Evolutionary conservation across 2,329 filamentous ascomycete genomes (phyloP).

Genomic region (Sarocladium kiliense): DNA sequence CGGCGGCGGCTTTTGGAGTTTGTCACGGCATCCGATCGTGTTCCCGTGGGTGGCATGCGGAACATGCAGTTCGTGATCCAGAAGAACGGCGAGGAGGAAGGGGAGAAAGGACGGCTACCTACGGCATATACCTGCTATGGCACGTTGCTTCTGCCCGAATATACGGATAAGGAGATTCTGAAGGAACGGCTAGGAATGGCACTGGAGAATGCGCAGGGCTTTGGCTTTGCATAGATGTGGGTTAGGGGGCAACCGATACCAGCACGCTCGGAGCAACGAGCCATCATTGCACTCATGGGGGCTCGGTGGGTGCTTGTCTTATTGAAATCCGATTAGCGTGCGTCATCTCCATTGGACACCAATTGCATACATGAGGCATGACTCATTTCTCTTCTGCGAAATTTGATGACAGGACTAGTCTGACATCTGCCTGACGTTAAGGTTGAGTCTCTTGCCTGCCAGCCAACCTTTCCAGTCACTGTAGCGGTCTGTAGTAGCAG

Average conservation of each 20-base stretch:
- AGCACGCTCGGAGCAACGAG: too few species aligned
- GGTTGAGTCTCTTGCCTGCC: constrained; percentile 77
- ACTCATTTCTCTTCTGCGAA: too few species aligned
- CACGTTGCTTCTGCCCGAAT: constrained; percentile 79
- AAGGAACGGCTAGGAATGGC: constrained; percentile 75
- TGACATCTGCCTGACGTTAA: constrained; percentile 89
- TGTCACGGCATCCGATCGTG: constrained; percentile 85
- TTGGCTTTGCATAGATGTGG: constrained; percentile 66
- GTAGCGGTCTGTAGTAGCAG: constrained; percentile 47
- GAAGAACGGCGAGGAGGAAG: constrained; percentile 62
- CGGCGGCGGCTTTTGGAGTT: constrained; percentile 81
- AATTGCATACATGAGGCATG: too few species aligned
- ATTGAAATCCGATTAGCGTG: too few species aligned
- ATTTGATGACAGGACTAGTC: too few species aligned
- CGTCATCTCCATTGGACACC: too few species aligned
- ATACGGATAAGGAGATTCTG: constrained; percentile 64
- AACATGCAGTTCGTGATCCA: constrained; percentile 82
- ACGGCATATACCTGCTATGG: constrained; percentile 94
- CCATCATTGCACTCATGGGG: too few species aligned
- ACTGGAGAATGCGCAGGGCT: constrained; percentile 81
- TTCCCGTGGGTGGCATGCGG: constrained; percentile 80
- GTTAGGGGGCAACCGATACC: too few species aligned
- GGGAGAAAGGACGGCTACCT: constrained; percentile 57
- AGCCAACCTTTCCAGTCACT: constrained; percentile 82
- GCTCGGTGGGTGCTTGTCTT: too few species aligned